A percentile compares a stretch with the other conserved stretches of the same genome.
Evolutionary conservation across 1,284 basidiomycete species (phyloP).

Genomic region (Chondrostereum purpureum): DNA sequence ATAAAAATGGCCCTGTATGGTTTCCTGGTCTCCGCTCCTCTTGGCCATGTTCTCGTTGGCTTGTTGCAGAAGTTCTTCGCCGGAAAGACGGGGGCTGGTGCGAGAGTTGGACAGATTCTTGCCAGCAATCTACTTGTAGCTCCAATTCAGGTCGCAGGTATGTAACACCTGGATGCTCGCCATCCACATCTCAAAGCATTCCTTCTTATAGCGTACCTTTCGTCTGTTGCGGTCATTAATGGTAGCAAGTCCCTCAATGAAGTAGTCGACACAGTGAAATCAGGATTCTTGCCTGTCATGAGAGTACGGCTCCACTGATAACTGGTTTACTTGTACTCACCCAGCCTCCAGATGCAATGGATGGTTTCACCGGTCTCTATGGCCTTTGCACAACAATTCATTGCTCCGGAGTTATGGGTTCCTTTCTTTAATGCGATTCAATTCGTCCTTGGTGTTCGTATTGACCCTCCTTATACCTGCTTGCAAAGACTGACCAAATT

Average conservation of each 20-base stretch:
- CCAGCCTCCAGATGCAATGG: conserved; percentile 55
- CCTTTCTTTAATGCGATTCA: conserved; percentile 69
- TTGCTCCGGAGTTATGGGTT: conserved; percentile 72
- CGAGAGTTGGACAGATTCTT: conserved; percentile 70
- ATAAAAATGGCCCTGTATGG: conserved; percentile 83
- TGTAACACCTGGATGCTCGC: conserved; percentile 21
- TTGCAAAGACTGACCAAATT: too few relatives aligned
- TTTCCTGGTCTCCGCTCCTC: conserved; percentile 78
- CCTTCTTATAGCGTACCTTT: conserved; percentile 46
- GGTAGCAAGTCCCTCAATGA: conserved; percentile 68
- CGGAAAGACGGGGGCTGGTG: conserved; percentile 63
- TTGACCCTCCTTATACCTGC: conserved; percentile 6
- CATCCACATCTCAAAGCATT: conserved; percentile 1
- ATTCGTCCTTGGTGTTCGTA: conserved; percentile 58
- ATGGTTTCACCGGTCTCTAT: conserved; percentile 67
- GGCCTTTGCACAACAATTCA: conserved; percentile 67
- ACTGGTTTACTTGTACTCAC: too few relatives aligned
- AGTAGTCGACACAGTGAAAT: conserved; percentile 65
- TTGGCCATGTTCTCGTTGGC: conserved; percentile 71
- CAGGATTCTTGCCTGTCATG: conserved; percentile 72
- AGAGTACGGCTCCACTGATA: conserved; percentile 37
- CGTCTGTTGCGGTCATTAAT: conserved; percentile 81
- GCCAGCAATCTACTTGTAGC: conserved; percentile 75
- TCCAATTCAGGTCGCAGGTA: conserved; percentile 70
- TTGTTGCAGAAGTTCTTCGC: conserved; percentile 70